Evolutionary conservation across 2,329 filamentous ascomycete genomes (phyloP).

Genomic region (Ceratocystis ficicola): DNA sequence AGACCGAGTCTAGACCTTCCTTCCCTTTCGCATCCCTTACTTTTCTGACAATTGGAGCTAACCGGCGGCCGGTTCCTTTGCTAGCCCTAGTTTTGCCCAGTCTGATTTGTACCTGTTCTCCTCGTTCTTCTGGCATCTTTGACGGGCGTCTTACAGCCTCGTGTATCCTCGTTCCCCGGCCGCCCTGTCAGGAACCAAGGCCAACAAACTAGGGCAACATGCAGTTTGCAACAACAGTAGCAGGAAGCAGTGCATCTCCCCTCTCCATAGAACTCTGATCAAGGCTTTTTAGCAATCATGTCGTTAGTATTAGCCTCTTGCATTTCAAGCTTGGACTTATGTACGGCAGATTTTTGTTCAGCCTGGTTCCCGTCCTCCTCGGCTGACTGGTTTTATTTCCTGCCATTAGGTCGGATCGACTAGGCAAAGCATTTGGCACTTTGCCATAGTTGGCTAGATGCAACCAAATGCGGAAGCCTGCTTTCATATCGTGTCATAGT

Average conservation of each 20-base stretch:
- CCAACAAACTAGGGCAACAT: neutral
- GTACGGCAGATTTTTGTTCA: neutral
- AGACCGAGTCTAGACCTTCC: neutral
- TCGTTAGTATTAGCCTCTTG: neutral
- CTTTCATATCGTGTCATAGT: neutral
- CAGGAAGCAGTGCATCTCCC: neutral
- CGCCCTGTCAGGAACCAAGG: slow-evolving; percentile 3
- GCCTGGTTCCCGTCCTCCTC: neutral
- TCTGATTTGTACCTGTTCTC: neutral
- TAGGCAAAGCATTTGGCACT: neutral
- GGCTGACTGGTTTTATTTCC: neutral
- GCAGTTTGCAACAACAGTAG: neutral
- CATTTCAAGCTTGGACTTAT: neutral
- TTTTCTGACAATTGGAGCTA: neutral
- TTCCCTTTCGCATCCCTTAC: neutral
- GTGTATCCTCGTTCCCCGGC: neutral
- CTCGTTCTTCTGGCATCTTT: neutral
- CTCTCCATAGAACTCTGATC: neutral
- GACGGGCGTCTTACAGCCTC: neutral
- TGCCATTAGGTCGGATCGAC: neutral
- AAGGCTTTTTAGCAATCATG: neutral
- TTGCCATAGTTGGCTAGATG: neutral
- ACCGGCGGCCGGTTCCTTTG: neutral
- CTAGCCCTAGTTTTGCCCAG: neutral
- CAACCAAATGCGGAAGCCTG: slow-evolving; percentile 1